A percentile compares a stretch with the other conserved stretches of the same genome.
Evolutionary conservation across 1,284 basidiomycete species (phyloP).

Genomic region (Cystobasidiaceae sp.): DNA sequence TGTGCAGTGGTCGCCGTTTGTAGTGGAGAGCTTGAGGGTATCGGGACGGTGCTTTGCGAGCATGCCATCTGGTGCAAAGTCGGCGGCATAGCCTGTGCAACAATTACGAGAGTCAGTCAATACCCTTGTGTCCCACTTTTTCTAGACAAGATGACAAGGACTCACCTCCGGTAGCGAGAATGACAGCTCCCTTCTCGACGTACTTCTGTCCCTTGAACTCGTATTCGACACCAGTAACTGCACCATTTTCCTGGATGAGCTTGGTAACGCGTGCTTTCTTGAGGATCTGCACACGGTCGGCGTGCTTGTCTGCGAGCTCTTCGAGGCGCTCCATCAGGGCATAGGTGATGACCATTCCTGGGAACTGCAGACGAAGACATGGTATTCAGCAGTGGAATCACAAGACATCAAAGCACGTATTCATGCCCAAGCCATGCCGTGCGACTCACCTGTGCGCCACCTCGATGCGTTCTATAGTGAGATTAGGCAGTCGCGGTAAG

Average conservation of each 20-base stretch:
- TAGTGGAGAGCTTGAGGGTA: constrained; percentile 83
- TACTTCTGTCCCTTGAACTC: constrained; percentile 69
- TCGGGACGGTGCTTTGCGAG: constrained; percentile 81
- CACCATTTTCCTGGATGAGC: constrained; percentile 72
- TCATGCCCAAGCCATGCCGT: too few species aligned
- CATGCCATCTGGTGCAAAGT: constrained; percentile 78
- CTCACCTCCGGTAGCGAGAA: constrained; percentile 75
- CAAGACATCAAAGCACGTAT: too few species aligned
- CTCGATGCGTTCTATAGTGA: constrained; percentile 94
- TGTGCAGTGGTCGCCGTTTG: constrained; percentile 93
- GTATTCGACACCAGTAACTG: constrained; percentile 81
- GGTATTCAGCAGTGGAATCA: too few species aligned
- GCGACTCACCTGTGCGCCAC: constrained; percentile 52
- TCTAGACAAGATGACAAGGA: too few species aligned
- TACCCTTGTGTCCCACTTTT: too few species aligned
- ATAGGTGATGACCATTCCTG: constrained; percentile 34
- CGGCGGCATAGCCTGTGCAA: constrained; percentile 77
- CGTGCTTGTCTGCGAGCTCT: constrained; percentile 74
- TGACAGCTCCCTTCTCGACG: constrained; percentile 79
- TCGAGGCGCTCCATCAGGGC: constrained; percentile 88
- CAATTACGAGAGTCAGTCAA: too few species aligned
- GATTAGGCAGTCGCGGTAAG: too few species aligned
- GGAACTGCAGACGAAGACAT: too few species aligned
- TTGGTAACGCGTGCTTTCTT: constrained; percentile 86
- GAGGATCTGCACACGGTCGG: constrained; percentile 82